Evolutionary conservation across 2,329 filamentous ascomycete species (phyloP).

Genomic region (Colletotrichum gigasporum): DNA sequence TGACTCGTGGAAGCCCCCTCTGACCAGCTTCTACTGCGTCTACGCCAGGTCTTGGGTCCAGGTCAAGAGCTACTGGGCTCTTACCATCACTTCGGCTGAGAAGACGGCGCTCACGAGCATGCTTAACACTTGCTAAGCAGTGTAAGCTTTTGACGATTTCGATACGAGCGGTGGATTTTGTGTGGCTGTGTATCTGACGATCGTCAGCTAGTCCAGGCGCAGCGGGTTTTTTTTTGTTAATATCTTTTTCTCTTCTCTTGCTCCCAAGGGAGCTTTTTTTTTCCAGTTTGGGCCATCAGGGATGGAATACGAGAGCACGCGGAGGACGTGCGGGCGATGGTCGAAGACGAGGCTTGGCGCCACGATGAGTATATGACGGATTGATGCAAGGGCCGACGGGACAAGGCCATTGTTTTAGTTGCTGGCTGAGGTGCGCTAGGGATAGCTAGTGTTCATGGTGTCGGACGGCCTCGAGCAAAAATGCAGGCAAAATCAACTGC

Average conservation of each 20-base stretch:
- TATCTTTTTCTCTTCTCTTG: not conserved
- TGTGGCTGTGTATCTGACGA: not conserved
- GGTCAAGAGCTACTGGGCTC: conserved; percentile 77
- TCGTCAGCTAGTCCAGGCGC: not conserved
- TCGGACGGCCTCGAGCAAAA: not conserved
- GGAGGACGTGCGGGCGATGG: conserved; percentile 5
- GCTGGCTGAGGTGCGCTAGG: not conserved
- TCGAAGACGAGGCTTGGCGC: conserved; percentile 11
- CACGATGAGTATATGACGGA: conserved; percentile 8
- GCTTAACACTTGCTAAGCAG: conserved; percentile 68
- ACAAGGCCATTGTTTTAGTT: conserved; percentile 5
- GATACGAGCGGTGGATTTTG: not conserved
- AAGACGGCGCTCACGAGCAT: conserved; percentile 73
- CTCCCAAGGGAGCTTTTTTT: not conserved
- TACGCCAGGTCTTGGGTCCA: conserved; percentile 82
- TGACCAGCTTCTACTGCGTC: conserved; percentile 77
- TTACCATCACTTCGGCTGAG: conserved; percentile 78
- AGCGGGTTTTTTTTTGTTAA: not conserved
- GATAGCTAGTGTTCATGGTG: not conserved
- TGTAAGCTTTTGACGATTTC: not conserved
- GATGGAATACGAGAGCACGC: not conserved
- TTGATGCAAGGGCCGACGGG: not conserved
- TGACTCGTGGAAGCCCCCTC: conserved; percentile 79
- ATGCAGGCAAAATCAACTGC: not conserved
- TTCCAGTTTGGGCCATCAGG: not conserved